Conservation (phyloP, 1,284 basidiomycete species). For the Irpex rosettiformis region DNA sequence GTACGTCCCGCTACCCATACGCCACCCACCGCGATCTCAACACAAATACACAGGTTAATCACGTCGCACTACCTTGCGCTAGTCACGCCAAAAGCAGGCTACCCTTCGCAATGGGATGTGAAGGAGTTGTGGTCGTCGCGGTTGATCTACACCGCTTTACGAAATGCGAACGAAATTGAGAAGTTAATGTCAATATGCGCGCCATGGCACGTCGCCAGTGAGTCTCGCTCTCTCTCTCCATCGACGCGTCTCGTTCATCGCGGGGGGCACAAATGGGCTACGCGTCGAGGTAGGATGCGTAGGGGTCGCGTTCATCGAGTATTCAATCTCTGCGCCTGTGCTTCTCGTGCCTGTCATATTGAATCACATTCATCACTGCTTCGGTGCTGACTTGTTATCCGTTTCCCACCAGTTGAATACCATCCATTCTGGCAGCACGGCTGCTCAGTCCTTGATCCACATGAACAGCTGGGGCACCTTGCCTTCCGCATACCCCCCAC, state of each 20-base stretch:
- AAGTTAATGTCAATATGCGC: conserved; percentile 52
- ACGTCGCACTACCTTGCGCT: conserved; percentile 57
- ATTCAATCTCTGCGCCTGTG: conserved; percentile 11
- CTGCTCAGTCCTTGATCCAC: conserved; percentile 49
- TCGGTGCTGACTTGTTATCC: conserved; percentile 15
- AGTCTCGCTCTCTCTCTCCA: conserved; percentile 23
- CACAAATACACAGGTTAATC: conserved; percentile 47
- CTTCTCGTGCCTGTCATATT: conserved; percentile 16
- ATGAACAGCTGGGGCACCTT: conserved; percentile 36
- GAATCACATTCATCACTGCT: conserved; percentile 10
- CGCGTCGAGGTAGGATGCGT: conserved; percentile 4
- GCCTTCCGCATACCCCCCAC: conserved; percentile 25
- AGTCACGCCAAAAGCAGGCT: conserved; percentile 38
- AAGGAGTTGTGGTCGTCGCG: conserved; percentile 55
- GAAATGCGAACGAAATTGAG: conserved; percentile 57
- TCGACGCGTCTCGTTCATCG: conserved; percentile 1
- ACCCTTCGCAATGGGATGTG: conserved; percentile 56
- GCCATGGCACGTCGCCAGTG: conserved; percentile 43
- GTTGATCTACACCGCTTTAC: conserved; percentile 50
- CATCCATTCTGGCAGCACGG: conserved; percentile 62
- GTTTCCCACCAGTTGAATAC: conserved; percentile 40
- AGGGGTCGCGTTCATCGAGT: conserved; percentile 6
- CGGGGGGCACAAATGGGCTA: not conserved
- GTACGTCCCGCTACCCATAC: conserved; percentile 36
- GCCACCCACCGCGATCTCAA: conserved; percentile 23